Evolutionary conservation across 257 asterid species (phyloP), one percentile per base, ranked within the genome.

Genomic region (Scutellaria galericulata): DNA sequence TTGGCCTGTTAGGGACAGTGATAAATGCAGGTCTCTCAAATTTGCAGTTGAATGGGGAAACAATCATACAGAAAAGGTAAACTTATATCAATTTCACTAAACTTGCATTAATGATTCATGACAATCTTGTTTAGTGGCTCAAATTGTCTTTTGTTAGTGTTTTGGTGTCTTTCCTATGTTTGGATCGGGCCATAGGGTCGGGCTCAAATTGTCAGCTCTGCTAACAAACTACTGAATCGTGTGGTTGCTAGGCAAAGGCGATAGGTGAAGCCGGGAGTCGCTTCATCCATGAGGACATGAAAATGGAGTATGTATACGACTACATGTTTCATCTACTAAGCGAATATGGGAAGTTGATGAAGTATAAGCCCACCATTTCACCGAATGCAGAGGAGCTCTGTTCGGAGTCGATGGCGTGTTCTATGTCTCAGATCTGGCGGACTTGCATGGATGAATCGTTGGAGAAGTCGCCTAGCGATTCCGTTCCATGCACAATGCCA

Each of bases 41-140:
- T 93, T 56, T 57, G 97, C 96, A 20, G 96, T 93, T 63, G 92
- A 93, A 61, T 87, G 94, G 94, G 98, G 97, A 51, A 93, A 93
- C 85, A 83, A 78, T 68, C 88, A 86, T 75, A 77, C 90, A 1
- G 18, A 85, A 48, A 77, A 87, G 95, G 98, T 90, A 53, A 64
- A 54, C 13, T 9, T 15, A 13, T 13, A 24, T 12, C n/a, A 24
- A 24, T 24, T 24, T 24, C 1, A 24, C 27, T 24, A 24, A 24
- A 24, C 27, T 24, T 2, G 1, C 27, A 1, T 24, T 24, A 24
- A 2, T 24, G 27, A 24, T 24, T 24, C 27, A 24, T 24, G 27
- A 24, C 27, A 24, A 24, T 24, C 27, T 24, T 24, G 27, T 24
- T 24, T 24, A 24, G 27, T 24, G 27, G 27, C 27, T 24, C 27